Evolutionary conservation across 768 basidiomycete genomes (phyloP), one percentile per base, ranked within the genome.

Genomic region (Suillus plorans): DNA sequence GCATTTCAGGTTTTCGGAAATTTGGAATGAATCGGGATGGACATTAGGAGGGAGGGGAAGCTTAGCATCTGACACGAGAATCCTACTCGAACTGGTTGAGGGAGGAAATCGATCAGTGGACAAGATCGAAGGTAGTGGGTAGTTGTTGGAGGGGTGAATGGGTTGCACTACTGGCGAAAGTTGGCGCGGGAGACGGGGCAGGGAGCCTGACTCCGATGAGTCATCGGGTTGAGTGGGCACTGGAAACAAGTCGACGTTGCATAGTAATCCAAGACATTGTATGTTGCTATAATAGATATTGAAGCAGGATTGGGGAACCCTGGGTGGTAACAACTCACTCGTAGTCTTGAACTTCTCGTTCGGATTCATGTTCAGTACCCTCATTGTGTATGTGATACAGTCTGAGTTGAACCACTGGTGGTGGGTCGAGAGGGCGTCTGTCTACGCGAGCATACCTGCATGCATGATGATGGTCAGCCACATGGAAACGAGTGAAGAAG

Each of bases 201-300:
- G 61, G 4, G 68, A 34, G 67, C 71, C 41, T 63, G 61, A 28
- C 50, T 68, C 44, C 45, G 55, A 44, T 56, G 57, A 49, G 10
- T 59, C 42, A 9, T 68, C 45, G 25, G 69, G 69, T 49, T 67
- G 69, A 39, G 63, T 65, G 63, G 82, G 80, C 9, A 90, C 84
- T 5, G 87, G 88, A 67, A 90, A 91, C 20, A 94, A 80, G 75
- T 93, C 92, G 47, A 90, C 89, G 3, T 88, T 90, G 74, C 92
- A 92, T 18, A 94, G 73, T 14, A 92, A 80, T 2, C 91, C 92
- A 37, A 86, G 80, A n/a, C 80, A 79, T 62, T 88, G 84, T 53
- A 89, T 74, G 49, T 85, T 83, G 50, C 90, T 91, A 53, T 12
- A n/a, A 64, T 9, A 53, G 67, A 22, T 71, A 28, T 20, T 20